These are phyloP conservation scores for Novakomyces olei DNA, from an alignment of 805 yeast genomes.

Conservation along the genomic window DNA sequence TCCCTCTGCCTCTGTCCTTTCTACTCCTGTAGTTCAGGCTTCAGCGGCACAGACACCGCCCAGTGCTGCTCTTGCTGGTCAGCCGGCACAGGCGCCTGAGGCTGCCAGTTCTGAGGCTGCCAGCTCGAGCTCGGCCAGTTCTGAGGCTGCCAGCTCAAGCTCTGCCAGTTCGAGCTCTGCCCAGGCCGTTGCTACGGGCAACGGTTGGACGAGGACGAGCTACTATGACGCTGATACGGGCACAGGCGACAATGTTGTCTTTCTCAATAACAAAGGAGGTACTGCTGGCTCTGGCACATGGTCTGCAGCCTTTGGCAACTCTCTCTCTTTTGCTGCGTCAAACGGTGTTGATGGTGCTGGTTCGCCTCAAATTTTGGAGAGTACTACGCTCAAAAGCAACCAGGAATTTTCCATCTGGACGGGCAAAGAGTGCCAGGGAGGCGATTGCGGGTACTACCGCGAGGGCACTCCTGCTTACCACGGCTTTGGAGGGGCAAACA, in stretches of 20 bases:
- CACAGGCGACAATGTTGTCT: conserved; percentile 44
- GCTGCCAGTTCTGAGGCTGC: conserved; percentile 4
- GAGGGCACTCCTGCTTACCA: conserved; percentile 75
- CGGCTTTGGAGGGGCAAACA: conserved; percentile 68
- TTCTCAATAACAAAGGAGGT: conserved; percentile 80
- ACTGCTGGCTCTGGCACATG: conserved; percentile 67
- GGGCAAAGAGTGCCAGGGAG: conserved; percentile 21
- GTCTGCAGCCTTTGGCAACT: conserved; percentile 74
- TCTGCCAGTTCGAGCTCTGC: conserved; percentile 10
- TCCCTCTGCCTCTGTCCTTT: conserved; percentile 10
- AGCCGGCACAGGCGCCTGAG: conserved; percentile 14
- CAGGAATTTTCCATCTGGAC: conserved; percentile 68
- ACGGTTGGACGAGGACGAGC: conserved; percentile 18
- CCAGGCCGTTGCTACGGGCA: conserved; percentile 12
- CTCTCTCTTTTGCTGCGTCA: conserved; percentile 60
- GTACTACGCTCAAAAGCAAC: conserved; percentile 48
- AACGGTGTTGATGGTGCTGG: conserved; percentile 60
- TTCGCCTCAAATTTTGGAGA: conserved; percentile 42
- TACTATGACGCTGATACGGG: conserved; percentile 49
- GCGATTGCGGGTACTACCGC: conserved; percentile 69
- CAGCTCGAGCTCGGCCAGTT: conserved; percentile 10
- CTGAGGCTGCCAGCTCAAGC: conserved; percentile 11
- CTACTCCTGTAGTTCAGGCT: conserved; percentile 14
- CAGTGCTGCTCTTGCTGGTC: conserved; percentile 12
- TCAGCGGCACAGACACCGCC: conserved; percentile 9